phyloP scores from a whole-genome alignment of 352 stramenopile species.

The Aphanomyces invadans region DNA sequence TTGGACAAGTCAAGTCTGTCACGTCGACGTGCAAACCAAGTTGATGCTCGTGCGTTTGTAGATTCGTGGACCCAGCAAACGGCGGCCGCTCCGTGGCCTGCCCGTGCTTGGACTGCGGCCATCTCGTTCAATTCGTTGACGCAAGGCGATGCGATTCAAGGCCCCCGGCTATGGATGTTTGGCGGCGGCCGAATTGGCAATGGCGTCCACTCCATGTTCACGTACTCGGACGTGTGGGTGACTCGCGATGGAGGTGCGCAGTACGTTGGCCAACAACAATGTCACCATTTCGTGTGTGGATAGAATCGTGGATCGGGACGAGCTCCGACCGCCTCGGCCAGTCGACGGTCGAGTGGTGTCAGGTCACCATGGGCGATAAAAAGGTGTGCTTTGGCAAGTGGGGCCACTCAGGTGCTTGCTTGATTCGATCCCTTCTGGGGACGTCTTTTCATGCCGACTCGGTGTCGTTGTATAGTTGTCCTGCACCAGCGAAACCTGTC shows the following conservation, averaged over 20 bases:
- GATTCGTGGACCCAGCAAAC: constrained; percentile 36
- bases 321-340: constrained; percentile 60
- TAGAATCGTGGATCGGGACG: constrained; percentile 34
- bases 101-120: constrained; percentile 64
- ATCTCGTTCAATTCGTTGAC: constrained; percentile 68
- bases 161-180: constrained; percentile 62
- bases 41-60: no score
- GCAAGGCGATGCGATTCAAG: constrained; percentile 47
- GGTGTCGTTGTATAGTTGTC: constrained; percentile 19
- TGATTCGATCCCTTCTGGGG: no score
- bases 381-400: constrained; percentile 65
- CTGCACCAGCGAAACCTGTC: constrained; percentile 39
- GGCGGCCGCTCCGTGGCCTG: constrained; percentile 43
- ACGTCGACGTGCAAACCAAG: background rate
- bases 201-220: constrained; percentile 61
- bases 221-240: constrained; percentile 68
- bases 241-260: constrained; percentile 45
- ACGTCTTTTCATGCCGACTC: background rate
- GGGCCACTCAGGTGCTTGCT: constrained; percentile 36
- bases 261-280: background rate
- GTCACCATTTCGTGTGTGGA: background rate
- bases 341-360: constrained; percentile 72
- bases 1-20: constrained; percentile 42
- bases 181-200: constrained; percentile 65
- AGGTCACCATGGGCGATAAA: constrained; percentile 37